Evolutionary conservation across 2,329 filamentous ascomycete genomes (phyloP).

Genomic region (Clarireedia homoeocarpa): DNA sequence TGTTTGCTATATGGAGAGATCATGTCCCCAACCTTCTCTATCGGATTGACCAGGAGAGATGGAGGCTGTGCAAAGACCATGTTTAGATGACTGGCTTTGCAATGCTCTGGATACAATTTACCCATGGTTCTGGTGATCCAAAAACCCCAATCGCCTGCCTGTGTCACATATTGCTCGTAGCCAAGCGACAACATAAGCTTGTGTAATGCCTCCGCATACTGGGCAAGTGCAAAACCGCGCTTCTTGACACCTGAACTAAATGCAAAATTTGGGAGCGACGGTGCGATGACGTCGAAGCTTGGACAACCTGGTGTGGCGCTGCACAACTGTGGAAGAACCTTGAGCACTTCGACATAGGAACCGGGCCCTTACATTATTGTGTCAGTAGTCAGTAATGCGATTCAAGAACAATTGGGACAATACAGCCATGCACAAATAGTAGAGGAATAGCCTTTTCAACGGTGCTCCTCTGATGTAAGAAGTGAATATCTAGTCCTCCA

Average conservation of each 20-base stretch:
- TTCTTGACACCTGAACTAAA: constrained; percentile 38
- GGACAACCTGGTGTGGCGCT: constrained; percentile 25
- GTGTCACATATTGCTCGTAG: constrained; percentile 52
- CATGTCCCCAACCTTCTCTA: constrained; percentile 48
- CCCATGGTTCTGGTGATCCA: constrained; percentile 56
- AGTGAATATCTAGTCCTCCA: constrained; percentile 53
- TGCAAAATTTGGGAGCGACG: constrained; percentile 47
- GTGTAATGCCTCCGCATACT: constrained; percentile 58
- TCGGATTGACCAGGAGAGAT: constrained; percentile 42
- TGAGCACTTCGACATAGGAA: constrained; percentile 58
- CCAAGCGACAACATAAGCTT: constrained; percentile 62
- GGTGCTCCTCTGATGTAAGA: constrained; percentile 44
- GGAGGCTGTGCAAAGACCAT: constrained; percentile 43
- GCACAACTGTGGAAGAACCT: constrained; percentile 46
- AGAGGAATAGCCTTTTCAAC: constrained; percentile 50
- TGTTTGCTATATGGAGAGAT: constrained; percentile 43
- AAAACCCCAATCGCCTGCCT: constrained; percentile 67
- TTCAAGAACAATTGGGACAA: neutral
- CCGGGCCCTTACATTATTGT: constrained; percentile 44
- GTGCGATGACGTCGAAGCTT: constrained; percentile 50
- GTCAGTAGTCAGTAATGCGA: neutral
- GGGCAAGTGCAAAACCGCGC: constrained; percentile 47
- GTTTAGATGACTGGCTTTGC: constrained; percentile 56
- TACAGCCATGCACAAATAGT: constrained; percentile 48
- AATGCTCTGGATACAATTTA: constrained; percentile 47